Percentiles rank a stretch among this genome's conserved stretches.
phyloP scores from a whole-genome alignment of 805 yeast species.

The Ogataea allantospora region DNA sequence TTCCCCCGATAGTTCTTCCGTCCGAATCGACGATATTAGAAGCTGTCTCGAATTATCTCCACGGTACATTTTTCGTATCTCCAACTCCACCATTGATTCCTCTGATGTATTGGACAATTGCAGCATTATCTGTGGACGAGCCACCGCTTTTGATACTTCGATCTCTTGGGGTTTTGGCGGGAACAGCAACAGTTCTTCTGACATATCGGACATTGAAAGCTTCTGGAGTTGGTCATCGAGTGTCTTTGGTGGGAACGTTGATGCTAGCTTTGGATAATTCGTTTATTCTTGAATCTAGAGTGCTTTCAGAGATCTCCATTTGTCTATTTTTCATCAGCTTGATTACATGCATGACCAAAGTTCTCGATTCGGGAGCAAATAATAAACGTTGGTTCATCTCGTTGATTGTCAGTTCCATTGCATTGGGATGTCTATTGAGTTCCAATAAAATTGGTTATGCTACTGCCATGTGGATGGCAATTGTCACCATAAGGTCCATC shows the following conservation, averaged over 20 bases:
- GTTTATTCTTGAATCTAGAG: constrained; percentile 58
- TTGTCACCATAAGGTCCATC: constrained; percentile 45
- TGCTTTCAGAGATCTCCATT: constrained; percentile 45
- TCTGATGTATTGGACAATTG: constrained; percentile 49
- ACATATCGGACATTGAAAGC: constrained; percentile 55
- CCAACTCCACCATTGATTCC: constrained; percentile 81
- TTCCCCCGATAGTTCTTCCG: constrained; percentile 78
- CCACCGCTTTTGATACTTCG: constrained; percentile 60
- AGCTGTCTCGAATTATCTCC: constrained; percentile 74
- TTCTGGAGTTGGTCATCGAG: constrained; percentile 49
- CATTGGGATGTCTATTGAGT: constrained; percentile 55
- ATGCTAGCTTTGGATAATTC: constrained; percentile 64
- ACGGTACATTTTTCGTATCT: constrained; percentile 66
- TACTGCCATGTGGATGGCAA: constrained; percentile 60
- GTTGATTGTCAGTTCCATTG: constrained; percentile 46
- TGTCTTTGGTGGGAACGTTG: constrained; percentile 50
- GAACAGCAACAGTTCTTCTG: constrained; percentile 51
- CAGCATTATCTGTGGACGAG: constrained; percentile 55
- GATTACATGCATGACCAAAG: constrained; percentile 35
- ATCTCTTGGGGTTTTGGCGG: constrained; percentile 52
- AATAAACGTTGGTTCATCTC: constrained; percentile 51
- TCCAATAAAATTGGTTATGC: constrained; percentile 71
- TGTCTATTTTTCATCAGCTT: constrained; percentile 46
- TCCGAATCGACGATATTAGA: constrained; percentile 94
- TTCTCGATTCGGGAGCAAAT: constrained; percentile 40